phyloP scores from a whole-genome alignment of 2,329 filamentous ascomycete genomes.

The Pseudocercospora vitis region DNA sequence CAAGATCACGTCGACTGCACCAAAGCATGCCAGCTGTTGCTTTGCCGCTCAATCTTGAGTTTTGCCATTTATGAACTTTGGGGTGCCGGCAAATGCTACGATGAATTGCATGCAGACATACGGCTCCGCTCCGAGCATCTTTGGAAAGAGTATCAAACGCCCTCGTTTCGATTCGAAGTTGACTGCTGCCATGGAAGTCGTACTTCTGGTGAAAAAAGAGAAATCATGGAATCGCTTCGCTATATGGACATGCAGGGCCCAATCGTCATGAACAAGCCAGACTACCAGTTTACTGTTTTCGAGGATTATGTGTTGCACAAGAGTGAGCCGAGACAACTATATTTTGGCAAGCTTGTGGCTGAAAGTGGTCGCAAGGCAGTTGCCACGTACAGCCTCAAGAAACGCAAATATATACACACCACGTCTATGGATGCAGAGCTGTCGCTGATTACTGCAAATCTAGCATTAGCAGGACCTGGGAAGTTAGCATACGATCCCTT shows the following conservation, averaged over 20 bases:
- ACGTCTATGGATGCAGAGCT: slow-evolving; percentile 98
- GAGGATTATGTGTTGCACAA: slow-evolving; percentile 70
- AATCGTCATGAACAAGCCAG: slow-evolving; percentile 72
- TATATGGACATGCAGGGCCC: slow-evolving; percentile 77
- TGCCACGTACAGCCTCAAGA: slow-evolving; percentile 83
- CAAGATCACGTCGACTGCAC: slow-evolving; percentile 19
- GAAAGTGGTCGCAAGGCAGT: slow-evolving; percentile 66
- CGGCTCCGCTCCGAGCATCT: slow-evolving; percentile 57
- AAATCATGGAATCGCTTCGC: slow-evolving; percentile 76
- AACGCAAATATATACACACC: slow-evolving; percentile 87
- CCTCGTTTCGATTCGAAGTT: slow-evolving; percentile 79
- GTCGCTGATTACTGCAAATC: slow-evolving; percentile 85
- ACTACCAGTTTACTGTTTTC: slow-evolving; percentile 75
- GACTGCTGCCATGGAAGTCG: slow-evolving; percentile 80
- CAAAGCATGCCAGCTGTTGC: slow-evolving; percentile 62
- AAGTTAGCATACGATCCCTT: slow-evolving; percentile 94
- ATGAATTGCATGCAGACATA: slow-evolving; percentile 67
- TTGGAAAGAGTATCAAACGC: slow-evolving; percentile 65
- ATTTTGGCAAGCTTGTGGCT: slow-evolving; percentile 71
- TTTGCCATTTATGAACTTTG: slow-evolving; percentile 88
- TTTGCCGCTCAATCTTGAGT: slow-evolving; percentile 75
- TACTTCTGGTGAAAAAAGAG: slow-evolving; percentile 60
- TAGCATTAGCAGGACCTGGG: slow-evolving; percentile 77
- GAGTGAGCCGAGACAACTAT: slow-evolving; percentile 59
- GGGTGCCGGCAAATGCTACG: slow-evolving; percentile 69